Base-by-base conservation (phyloP, 805 yeast genomes). In the Cyberlindnera mississippiensis region DNA sequence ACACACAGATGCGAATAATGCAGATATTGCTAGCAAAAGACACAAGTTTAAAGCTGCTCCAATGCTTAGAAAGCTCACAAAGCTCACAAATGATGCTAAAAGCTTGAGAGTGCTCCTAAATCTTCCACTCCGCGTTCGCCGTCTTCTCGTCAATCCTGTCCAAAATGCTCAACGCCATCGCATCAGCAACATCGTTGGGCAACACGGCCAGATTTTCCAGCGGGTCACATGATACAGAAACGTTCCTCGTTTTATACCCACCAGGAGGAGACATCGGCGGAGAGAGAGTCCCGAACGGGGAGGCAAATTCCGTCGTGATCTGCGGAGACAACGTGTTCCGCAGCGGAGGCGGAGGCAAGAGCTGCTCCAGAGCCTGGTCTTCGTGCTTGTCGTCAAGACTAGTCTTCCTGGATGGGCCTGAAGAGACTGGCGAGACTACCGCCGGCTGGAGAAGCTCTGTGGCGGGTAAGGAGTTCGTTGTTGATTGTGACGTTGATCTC, bases 121-220 rank as follows among this genome's bases (percentile, higher is more conserved):
- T 56, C 36, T 45, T 51, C 60, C 60, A 56, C n/a, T 54, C 59
- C 1, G 50, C 35, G 11, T 46, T 45, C 3, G 33, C 41, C 4
- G 38, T 34, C 14, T 31, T 29, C 8, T 37, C 50, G 32, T 53
- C 59, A 10, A 57, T 57, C 39, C 51, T 52, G 16, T 57, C 55
- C 45, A 57, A 35, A 16, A 57, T 57, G 22, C 60, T 57, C 19
- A 45, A 20, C 2, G 61, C 61, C 53, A 57, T 48, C 2, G 59
- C 61, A 41, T 57, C 61, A 2, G 61, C 60, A 28, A 48, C 42
- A 38, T 52, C 60, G 30, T 52, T 45, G 6, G 39, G 29, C 40
- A 33, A 4, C 33, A 33, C 24, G n/a, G n/a, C n/a, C n/a, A n/a
- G n/a, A n/a, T n/a, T n/a, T n/a, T 30, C 37, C 20, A 51, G 31